A percentile compares a stretch with the other conserved stretches of the same genome.
phyloP scores from a whole-genome alignment of 371 early-diverging fungal species.

The Syncephalastrum racemosum region DNA sequence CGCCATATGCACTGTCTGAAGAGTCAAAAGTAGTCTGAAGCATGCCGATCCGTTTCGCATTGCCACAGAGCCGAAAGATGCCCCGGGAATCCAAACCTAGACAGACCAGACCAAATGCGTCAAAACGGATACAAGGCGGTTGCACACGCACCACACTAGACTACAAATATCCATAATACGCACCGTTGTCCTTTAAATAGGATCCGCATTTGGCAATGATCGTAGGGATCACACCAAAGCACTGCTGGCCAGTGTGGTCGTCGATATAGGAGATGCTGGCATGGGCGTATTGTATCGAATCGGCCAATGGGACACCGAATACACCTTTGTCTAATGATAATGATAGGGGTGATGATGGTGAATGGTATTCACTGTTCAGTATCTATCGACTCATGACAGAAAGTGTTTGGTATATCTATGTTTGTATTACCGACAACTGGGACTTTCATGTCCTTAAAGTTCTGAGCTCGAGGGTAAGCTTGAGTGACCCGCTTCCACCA shows the following conservation, averaged over 20 bases:
- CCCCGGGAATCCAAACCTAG: slow-evolving; percentile 21
- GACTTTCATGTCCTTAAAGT: slow-evolving; percentile 33
- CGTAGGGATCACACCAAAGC: slow-evolving; percentile 46
- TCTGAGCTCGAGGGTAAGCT: slow-evolving; percentile 29
- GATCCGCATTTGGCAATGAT: slow-evolving; percentile 54
- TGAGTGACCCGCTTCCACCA: slow-evolving; percentile 42
- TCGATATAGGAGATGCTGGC: slow-evolving; percentile 30
- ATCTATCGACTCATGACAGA: background rate
- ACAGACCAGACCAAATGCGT: background rate
- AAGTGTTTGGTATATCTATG: too few relatives aligned
- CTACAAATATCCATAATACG: background rate
- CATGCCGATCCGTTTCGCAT: slow-evolving; percentile 47
- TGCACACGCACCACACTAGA: slow-evolving; percentile 3
- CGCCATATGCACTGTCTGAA: slow-evolving; percentile 45
- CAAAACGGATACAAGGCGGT: too few relatives aligned
- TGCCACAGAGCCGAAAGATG: slow-evolving; percentile 32
- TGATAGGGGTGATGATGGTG: background rate
- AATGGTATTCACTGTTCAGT: background rate
- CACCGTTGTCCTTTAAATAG: slow-evolving; percentile 48
- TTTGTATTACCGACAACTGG: slow-evolving; percentile 30
- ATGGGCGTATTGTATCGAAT: slow-evolving; percentile 30
- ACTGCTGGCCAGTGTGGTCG: slow-evolving; percentile 21
- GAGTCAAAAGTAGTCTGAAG: slow-evolving; percentile 55
- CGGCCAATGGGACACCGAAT: slow-evolving; percentile 24
- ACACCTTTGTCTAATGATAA: slow-evolving; percentile 24